These are phyloP conservation scores for Monosporascus ibericus DNA, from an alignment of 2,329 filamentous ascomycete species.

Conservation along the genomic window DNA sequence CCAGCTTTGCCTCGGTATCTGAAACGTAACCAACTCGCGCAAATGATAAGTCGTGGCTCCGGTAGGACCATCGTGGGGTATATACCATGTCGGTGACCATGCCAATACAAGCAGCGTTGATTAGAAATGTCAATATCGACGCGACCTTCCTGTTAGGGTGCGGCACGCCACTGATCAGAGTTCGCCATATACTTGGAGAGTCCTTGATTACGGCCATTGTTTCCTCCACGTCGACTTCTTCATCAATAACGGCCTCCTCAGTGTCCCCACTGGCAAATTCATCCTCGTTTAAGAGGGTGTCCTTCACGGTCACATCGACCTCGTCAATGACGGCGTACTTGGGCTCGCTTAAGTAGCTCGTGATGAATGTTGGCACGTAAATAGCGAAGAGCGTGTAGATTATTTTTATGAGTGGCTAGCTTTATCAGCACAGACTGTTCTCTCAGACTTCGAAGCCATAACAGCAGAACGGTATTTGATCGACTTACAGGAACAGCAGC, in stretches of 20 bases:
- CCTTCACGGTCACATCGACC: conserved; percentile 48
- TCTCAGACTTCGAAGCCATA: neutral
- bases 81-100: conserved; percentile 75
- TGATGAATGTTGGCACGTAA: conserved; percentile 59
- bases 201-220: conserved; percentile 54
- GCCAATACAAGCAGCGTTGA: conserved; percentile 65
- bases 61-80: conserved; percentile 63
- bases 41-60: conserved; percentile 72
- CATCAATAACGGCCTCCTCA: conserved; percentile 30
- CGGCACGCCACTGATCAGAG: conserved; percentile 70
- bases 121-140: conserved; percentile 61
- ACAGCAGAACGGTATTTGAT: neutral
- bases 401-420: conserved; percentile 24
- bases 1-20: conserved; percentile 67
- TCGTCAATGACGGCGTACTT: conserved; percentile 55
- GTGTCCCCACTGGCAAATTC: conserved; percentile 26
- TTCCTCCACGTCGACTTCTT: conserved; percentile 58
- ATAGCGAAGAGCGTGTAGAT: conserved; percentile 59
- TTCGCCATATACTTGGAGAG: conserved; percentile 50
- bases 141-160: conserved; percentile 61
- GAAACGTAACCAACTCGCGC: conserved; percentile 85
- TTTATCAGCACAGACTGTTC: conserved; percentile 6
- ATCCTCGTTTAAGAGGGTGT: conserved; percentile 35
- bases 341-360: conserved; percentile 50
- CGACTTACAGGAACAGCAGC: conserved; percentile 24